Base-by-base conservation (phyloP, 2,329 filamentous ascomycete genomes). In the Harringtonia lauricola region DNA sequence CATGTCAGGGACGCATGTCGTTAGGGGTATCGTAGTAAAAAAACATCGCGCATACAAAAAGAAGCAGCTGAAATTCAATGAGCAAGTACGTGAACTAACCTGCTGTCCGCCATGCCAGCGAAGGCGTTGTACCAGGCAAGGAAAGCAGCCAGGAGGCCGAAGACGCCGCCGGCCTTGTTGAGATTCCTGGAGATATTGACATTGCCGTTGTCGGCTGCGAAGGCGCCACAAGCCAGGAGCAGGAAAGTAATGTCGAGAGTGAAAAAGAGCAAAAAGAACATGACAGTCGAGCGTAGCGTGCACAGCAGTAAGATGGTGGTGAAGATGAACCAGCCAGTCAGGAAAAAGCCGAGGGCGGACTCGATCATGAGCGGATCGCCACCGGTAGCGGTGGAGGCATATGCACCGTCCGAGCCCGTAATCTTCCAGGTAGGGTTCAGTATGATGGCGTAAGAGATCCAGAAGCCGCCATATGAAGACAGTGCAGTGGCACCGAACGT, bases 51-150 rank as follows among this genome's bases (percentile, higher is more conserved):
- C 14, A 21, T 7, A 15, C 18, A 13, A 18, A 10, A 28, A 1
- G 24, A 6, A 36, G 28, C n/a, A 4, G n/a, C 43, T 39, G 49
- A 43, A 45, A 17, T 38, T n/a, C 41, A 44, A 22, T 33, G 37
- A 36, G 30, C n/a, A n/a, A 28, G 33, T 5, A 8, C 44, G 34
- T 36, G 14, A 45, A 64, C 72, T 54, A 59, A 80, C 76, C 72
- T 76, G 59, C 66, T 71, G 55, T 92, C 86, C 49, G 83, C 81
- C 46, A 92, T 76, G 76, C 86, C 86, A 42, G 85, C 84, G 47
- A 90, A 70, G 31, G 86, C 86, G 56, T 87, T 88, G 65, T 90
- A 94, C 86, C 86, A 94, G 4, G 86, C 86, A 44, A 86, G 58
- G 59, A 94, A 92, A 0, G 86, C 83, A 1, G 86, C 79, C 8